A percentile compares a stretch with the other conserved stretches of the same genome.
Evolutionary conservation across 73 alveolate species (phyloP).

Genomic region (Paramecium octaurelia): DNA sequence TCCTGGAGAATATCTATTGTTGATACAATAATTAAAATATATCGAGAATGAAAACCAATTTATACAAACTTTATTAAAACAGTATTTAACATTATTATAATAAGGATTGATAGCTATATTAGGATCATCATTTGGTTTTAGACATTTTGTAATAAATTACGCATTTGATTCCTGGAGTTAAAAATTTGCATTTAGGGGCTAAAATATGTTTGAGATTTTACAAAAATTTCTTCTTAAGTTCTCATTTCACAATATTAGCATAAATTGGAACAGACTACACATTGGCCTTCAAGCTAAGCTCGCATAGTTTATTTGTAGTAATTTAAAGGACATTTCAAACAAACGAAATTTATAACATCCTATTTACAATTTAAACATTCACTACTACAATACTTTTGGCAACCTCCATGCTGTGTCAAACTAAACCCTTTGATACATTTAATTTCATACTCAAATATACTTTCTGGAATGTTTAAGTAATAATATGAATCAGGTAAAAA

Average conservation of each 20-base stretch:
- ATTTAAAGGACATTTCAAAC: neutral
- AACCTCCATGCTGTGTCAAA: neutral
- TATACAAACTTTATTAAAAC: neutral
- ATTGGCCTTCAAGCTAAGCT: neutral
- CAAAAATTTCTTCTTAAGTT: neutral
- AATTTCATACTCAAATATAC: neutral
- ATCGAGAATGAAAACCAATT: neutral
- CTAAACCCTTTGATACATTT: neutral
- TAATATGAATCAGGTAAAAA: neutral
- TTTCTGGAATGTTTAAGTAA: neutral
- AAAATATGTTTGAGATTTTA: neutral
- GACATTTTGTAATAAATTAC: neutral
- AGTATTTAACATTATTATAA: neutral
- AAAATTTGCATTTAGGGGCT: neutral
- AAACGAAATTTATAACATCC: neutral
- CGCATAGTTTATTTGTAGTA: neutral
- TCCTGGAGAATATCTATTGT: neutral
- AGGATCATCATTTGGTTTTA: neutral
- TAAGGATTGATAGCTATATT: neutral
- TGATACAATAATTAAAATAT: neutral
- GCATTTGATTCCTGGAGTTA: neutral
- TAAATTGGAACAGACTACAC: neutral
- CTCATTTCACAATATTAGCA: neutral
- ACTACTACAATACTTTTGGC: neutral
- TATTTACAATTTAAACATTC: neutral